Evolutionary conservation across 345 rosid species (phyloP), one percentile per base, ranked within the genome.

Genomic region (Hibiscus trionum): DNA sequence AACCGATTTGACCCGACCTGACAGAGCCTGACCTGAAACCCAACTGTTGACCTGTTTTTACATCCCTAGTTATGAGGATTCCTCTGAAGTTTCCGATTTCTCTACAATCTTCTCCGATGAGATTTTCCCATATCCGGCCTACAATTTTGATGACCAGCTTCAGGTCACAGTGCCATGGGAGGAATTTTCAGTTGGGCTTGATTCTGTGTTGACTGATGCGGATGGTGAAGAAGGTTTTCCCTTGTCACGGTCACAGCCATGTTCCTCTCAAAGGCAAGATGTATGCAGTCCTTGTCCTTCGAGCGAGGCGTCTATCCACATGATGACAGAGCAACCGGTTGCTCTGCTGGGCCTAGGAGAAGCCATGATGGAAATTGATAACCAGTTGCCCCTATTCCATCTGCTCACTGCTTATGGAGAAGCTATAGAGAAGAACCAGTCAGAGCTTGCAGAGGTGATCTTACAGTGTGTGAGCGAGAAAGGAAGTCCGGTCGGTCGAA

Each of bases 101-200:
- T 12, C n/a, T 49, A 49, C n/a, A 4, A 49, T 4, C 15, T 49
- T 49, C 5, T 49, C n/a, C 6, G n/a, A 49, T 8, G 76, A 78
- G 7, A 61, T 70, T 63, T 74, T 72, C 2, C 70, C 76, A 1
- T 53, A 67, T 39, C 67, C 75, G 9, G 7, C 58, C 80, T n/a
- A 35, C 72, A 26, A 17, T 74, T 16, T 69, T 69, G 69, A 17
- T 12, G 72, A 79, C 46, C 70, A 69, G 31, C 8, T 72, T 11
- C 77, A 66, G 35, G 56, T 66, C 57, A 21, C 52, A 26, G 58
- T 72, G 2, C 73, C 81, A 0, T 57, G 64, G 64, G 82, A 82
- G 52, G 76, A 80, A 39, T 75, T 72, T 37, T 61, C 64, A 21
- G 80, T 72, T 24, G 60, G 16, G 11, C 46, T 74, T 24, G 80